Base-by-base conservation (phyloP, 2,329 filamentous ascomycete species). In the Trichoderma hamatum region DNA sequence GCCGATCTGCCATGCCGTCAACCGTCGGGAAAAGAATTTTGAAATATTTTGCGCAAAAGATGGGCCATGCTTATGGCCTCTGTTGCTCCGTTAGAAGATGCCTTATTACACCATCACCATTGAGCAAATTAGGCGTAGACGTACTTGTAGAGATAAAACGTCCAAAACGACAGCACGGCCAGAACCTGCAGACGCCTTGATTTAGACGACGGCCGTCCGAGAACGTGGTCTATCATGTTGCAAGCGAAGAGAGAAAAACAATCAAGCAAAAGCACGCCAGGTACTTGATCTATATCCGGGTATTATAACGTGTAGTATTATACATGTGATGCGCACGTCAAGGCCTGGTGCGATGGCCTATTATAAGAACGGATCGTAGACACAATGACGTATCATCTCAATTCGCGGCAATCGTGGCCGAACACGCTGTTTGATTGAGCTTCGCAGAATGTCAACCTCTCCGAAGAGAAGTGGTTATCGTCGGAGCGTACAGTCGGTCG, bases 171-270 rank as follows among this genome's bases (percentile, higher is more conserved):
- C 67, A 98, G 86, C 16, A 98, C 96, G 26, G 92, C 90, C 73
- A 98, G 87, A 74, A 99, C 94, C 80, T 98, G 95, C 62, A 96
- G 90, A 76, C 96, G 93, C 72, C 95, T 89, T 76, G 96, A 97
- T 82, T 95, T 92, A 76, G 92, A 89, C 70, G 94, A 97, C 39
- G 95, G 95, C 72, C 93, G 90, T 72, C 95, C 95, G 60, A 98
- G 85, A 69, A 97, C 91, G 84, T 98, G 95, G 81, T 98, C 95
- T 89, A 89, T 81, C 87, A 89, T 89, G 70, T 64, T 73, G 51
- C 30, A 24, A 6, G 26, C 3, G 7, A 58, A 28, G 46, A 43
- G 10, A 60, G 32, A 32, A n/a, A n/a, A 14, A 46, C n/a, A 58
- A 58, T 32, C 16, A 43, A 49, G 56, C 36, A 58, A n/a, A 46